Evolutionary conservation across 257 asterid species (phyloP).

Genomic region (Henckelia pumila): DNA sequence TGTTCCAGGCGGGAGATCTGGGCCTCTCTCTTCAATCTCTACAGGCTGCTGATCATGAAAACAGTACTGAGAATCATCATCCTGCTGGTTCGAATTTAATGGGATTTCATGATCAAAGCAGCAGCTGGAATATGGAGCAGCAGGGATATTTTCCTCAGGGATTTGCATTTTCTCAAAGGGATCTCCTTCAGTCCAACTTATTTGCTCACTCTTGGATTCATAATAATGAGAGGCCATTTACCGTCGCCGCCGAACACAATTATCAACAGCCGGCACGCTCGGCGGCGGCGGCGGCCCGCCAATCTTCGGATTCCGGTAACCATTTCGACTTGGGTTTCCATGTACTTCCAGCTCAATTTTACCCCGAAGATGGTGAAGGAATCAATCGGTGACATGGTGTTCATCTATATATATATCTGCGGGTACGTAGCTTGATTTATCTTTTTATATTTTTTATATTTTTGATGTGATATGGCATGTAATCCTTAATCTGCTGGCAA

Average conservation of each 20-base stretch:
- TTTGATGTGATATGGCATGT: background rate
- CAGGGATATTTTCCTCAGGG: constrained; percentile 29
- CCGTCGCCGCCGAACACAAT: constrained; percentile 22
- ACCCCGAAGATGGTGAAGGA: constrained; percentile 40
- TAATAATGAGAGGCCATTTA: constrained; percentile 32
- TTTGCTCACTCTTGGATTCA: constrained; percentile 33
- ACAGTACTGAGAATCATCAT: constrained; percentile 14
- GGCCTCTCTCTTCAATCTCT: constrained; percentile 47
- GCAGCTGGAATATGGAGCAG: constrained; percentile 32
- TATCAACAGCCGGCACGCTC: constrained; percentile 11
- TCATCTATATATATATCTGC: constrained; percentile 3
- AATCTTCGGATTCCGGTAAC: constrained; percentile 28
- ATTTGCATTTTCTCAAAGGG: constrained; percentile 35
- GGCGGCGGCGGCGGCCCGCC: constrained; percentile 10
- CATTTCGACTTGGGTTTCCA: constrained; percentile 45
- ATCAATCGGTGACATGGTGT: constrained; percentile 7
- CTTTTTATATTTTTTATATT: too few relatives aligned
- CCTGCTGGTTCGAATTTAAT: constrained; percentile 14
- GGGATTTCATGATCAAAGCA: constrained; percentile 31
- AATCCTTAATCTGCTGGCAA: background rate
- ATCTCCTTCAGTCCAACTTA: constrained; percentile 49
- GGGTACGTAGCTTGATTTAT: constrained; percentile 14
- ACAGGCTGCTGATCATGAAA: constrained; percentile 25
- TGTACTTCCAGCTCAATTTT: constrained; percentile 42
- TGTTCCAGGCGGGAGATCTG: constrained; percentile 40